Evolutionary conservation across 169 alveolate genomes (phyloP), one percentile per base, ranked within the genome.

Genomic region (Ichthyophthirius multifiliis): DNA sequence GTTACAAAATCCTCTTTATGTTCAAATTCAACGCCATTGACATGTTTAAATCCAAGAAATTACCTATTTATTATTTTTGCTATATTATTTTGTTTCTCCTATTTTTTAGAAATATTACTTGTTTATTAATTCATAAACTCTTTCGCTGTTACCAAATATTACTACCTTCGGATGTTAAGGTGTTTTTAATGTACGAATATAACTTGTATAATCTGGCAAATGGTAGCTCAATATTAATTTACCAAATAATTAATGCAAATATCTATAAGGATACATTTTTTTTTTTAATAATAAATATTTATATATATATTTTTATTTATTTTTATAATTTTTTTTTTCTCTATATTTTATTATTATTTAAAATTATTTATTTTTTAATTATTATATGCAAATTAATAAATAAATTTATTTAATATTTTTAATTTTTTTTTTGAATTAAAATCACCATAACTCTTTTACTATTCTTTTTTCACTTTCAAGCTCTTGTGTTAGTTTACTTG

Each of bases 401-500:
- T n/a, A n/a, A n/a, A n/a, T n/a, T n/a, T n/a, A n/a, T n/a, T n/a
- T n/a, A n/a, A n/a, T n/a, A n/a, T n/a, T n/a, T n/a, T n/a, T n/a
- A n/a, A n/a, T n/a, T n/a, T n/a, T n/a, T n/a, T n/a, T n/a, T n/a
- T n/a, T n/a, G n/a, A n/a, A n/a, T n/a, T n/a, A n/a, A n/a, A n/a
- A n/a, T 81, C 86, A 81, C 94, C 94, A 89, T 23, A 89, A 63
- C 67, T 89, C 94, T 65, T 89, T 89, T 12, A 83, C 78, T 12
- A 85, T 43, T 37, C 85, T 83, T 65, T 85, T 85, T 18, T 67
- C 83, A 16, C 79, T 82, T 77, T 89, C 90, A 37, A 86, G 43
- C 41, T 73, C 32, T 78, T 86, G 74, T 20, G 73, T 37, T 10
- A 46, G 12, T 18, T 83, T 82, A 31, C 37, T 43, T 30, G 76